Conservation (phyloP, 73 alveolate genomes). For the Paramecium primaurelia region DNA sequence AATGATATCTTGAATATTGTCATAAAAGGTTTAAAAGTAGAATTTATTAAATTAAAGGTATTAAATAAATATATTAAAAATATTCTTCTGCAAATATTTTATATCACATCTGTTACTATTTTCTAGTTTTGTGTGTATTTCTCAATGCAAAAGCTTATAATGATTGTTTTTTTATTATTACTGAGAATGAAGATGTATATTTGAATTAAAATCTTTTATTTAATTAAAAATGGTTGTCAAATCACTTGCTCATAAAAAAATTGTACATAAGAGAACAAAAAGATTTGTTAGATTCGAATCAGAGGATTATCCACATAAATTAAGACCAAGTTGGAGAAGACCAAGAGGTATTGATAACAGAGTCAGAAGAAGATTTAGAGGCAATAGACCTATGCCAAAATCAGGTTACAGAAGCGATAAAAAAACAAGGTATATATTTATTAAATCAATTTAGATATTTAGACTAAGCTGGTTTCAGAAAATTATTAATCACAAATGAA, state of each 20-base stretch:
- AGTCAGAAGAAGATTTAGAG: slow-evolving; percentile 98
- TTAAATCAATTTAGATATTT: slow-evolving; percentile 58
- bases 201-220: slow-evolving; percentile 36
- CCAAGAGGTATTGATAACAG: slow-evolving; percentile 99
- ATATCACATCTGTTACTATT: neutral
- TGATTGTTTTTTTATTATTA: neutral
- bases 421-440: slow-evolving; percentile 68
- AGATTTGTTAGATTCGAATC: slow-evolving; percentile 60
- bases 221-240: slow-evolving; percentile 60
- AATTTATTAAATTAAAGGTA: too few relatives aligned
- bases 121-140: neutral
- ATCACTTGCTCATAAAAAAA: slow-evolving; percentile 52
- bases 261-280: slow-evolving; percentile 58
- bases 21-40: too few relatives aligned
- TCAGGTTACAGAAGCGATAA: slow-evolving; percentile 95
- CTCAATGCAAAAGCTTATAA: neutral
- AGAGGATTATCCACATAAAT: slow-evolving; percentile 57
- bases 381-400: slow-evolving; percentile 88
- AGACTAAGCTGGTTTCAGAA: slow-evolving; percentile 91
- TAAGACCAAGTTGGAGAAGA: slow-evolving; percentile 93
- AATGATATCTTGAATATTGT: too few relatives aligned
- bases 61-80: neutral
- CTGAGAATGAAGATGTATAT: neutral
- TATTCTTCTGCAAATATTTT: neutral
- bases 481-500: slow-evolving; percentile 86